phyloP scores from a whole-genome alignment of 495 filamentous ascomycete species.

The Lasiosphaeriaceae sp. region DNA sequence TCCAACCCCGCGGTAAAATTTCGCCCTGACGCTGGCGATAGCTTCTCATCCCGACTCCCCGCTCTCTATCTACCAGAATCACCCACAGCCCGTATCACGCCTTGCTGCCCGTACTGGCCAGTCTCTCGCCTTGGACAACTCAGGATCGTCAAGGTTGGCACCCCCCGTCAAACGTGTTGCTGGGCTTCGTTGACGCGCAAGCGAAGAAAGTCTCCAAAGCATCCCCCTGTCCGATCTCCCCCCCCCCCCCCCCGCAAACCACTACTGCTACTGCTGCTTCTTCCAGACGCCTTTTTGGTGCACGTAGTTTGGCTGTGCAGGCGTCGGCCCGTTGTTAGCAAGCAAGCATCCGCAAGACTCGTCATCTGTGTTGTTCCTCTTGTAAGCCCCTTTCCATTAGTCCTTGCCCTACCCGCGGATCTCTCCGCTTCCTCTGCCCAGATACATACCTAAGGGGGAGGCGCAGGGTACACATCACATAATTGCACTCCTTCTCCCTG shows the following conservation, averaged over 20 bases:
- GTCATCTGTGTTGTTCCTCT: neutral
- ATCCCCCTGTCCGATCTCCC: too few species aligned
- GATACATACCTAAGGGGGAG: neutral
- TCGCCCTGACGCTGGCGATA: neutral
- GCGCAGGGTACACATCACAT: conserved; percentile 1
- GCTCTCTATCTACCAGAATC: neutral
- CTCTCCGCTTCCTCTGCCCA: neutral
- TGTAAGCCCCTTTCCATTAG: neutral
- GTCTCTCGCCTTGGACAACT: too few species aligned
- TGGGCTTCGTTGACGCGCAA: conserved; percentile 21
- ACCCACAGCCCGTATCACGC: too few species aligned
- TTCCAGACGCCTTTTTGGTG: neutral
- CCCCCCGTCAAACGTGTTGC: too few species aligned
- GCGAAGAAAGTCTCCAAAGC: conserved; percentile 3
- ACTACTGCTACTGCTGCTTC: conserved; percentile 13
- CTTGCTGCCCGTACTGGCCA: too few species aligned
- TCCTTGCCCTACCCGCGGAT: conserved; percentile 1
- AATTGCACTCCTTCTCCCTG: neutral
- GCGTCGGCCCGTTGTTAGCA: conserved; percentile 3
- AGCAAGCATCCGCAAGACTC: neutral
- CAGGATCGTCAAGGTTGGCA: too few species aligned
- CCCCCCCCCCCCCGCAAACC: too few species aligned
- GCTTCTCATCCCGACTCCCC: neutral
- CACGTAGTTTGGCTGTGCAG: conserved; percentile 3
- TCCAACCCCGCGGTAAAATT: conserved; percentile 8